Evolutionary conservation across 73 alveolate genomes (phyloP), one percentile per base, ranked within the genome.

Genomic region (Halteria grandinella): DNA sequence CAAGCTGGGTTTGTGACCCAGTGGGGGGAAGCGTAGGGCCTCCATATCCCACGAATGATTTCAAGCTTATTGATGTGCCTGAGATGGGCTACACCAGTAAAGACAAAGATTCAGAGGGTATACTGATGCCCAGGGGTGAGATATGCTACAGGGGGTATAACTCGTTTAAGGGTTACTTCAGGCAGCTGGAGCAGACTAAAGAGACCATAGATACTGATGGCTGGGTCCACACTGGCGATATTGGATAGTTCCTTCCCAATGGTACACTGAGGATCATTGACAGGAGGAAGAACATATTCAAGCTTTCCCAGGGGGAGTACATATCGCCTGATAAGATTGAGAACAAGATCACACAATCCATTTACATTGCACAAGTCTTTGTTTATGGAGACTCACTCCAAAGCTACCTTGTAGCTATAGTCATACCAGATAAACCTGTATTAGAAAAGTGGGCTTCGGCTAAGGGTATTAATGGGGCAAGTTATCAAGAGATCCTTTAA

Each of bases 221-320:
- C 0, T 96, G 99, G 99, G 55, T 92, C 63, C 98, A 96, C 80
- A 77, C 98, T 7, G 99, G 99, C 28, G 99, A 96, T 81, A 87
- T 96, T 33, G 98, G 97, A 6, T 69, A 79, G 44, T 31, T 85
- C 21, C 75, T 78, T 18, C 83, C 69, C 17, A 70, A 72, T 57
- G 97, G 92, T 5, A 73, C 92, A 2, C 17, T 94, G n/a, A 91
- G 80, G 60, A 88, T 94, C 24, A 89, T 95, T 37, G 99, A 95
- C 69, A 94, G 99, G 86, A 90, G 55, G 58, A 93, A 95, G 69
- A 90, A 93, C 80, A 91, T 94, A 48, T 94, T 96, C 64, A 94
- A 94, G 69, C 87, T 93, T 44, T 80, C 90, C 24, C 90, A 93
- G 64, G 99, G 99, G 41, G 98, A 94, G 64, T 93, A 91, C 78